Evolutionary conservation across 2,329 filamentous ascomycete genomes (phyloP), one percentile per base, ranked within the genome.

Genomic region (Pseudopyrenochaeta lycopersici): DNA sequence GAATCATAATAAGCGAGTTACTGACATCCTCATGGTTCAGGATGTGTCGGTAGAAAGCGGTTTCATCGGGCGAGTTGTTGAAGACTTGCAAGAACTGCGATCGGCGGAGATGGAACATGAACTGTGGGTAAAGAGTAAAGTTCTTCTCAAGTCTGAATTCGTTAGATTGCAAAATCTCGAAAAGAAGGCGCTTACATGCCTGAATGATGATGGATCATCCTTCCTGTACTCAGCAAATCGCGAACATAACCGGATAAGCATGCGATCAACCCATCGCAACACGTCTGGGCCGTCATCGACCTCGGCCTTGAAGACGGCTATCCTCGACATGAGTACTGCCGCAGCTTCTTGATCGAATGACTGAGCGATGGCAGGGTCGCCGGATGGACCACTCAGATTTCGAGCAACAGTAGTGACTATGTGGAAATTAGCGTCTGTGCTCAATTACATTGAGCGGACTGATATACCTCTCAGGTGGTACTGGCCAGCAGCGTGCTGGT

Each of bases 221-320:
- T 99, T 99, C 59, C 95, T 86, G 76, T 99, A 99, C 77, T 99
- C 95, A 23, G 95, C 95, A 73, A 99, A 99, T 64, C 94, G 87
- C 36, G 94, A 96, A 81, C 95, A 99, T 21, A 99, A 84, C 48
- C 95, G 86, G 75, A 99, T 99, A 54, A 99, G 86, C 95, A 99
- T 99, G 63, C 95, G 87, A 73, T 99, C 95, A 20, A 99, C 95
- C 95, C 95, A 99, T 73, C 95, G 88, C 50, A 99, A 84, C 21
- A 99, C 94, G 76, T 99, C 95, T n/a, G 95, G 95, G 0, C 95
- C 95, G 73, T 99, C 95, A 67, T 99, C 95, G 21, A 98, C 93
- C 74, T 99, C 95, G 1, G 95, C 93, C 81, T 98, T 99, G 84
- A 97, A 99, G 43, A 98, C 95, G 7, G 95, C 95, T 76, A 99